A percentile compares a stretch with the other conserved stretches of the same genome.
These are phyloP conservation scores for Plantago coronopus DNA, from an alignment of 305 asterid species.

Conservation along the genomic window DNA sequence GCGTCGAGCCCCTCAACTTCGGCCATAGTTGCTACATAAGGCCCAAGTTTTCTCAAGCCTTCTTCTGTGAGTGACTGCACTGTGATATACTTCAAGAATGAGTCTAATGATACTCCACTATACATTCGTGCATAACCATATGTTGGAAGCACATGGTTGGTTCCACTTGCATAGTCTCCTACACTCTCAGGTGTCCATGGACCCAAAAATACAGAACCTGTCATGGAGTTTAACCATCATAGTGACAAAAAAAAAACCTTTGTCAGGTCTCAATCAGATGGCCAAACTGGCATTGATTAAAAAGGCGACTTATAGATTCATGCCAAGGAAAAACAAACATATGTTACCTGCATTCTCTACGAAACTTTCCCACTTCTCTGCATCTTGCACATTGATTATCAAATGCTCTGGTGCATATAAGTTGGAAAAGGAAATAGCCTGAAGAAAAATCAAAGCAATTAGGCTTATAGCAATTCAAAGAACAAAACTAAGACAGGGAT, in stretches of 20 bases:
- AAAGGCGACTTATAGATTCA: background rate
- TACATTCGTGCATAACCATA: constrained; percentile 95
- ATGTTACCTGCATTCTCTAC: constrained; percentile 91
- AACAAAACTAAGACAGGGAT: constrained; percentile 11
- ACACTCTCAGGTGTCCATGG: constrained; percentile 95
- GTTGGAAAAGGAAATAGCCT: constrained; percentile 89
- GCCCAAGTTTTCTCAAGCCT: constrained; percentile 82
- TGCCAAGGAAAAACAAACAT: background rate
- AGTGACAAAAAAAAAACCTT: background rate
- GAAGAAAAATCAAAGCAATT: constrained; percentile 21
- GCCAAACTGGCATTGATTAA: background rate
- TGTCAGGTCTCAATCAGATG: background rate
- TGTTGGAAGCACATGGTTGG: constrained; percentile 94
- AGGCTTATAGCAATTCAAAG: constrained; percentile 10
- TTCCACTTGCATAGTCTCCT: constrained; percentile 98
- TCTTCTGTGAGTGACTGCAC: constrained; percentile 87
- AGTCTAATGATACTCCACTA: constrained; percentile 79
- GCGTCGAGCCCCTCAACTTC: constrained; percentile 93
- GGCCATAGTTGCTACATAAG: constrained; percentile 86
- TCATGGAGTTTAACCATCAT: constrained; percentile 9
- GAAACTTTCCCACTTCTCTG: constrained; percentile 88
- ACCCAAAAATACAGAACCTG: constrained; percentile 91
- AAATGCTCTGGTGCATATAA: constrained; percentile 93
- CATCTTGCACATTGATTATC: constrained; percentile 86
- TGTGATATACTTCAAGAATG: constrained; percentile 81